Base-by-base conservation (phyloP, 805 yeast genomes). In the Sugiyamaella qingdaonensis region DNA sequence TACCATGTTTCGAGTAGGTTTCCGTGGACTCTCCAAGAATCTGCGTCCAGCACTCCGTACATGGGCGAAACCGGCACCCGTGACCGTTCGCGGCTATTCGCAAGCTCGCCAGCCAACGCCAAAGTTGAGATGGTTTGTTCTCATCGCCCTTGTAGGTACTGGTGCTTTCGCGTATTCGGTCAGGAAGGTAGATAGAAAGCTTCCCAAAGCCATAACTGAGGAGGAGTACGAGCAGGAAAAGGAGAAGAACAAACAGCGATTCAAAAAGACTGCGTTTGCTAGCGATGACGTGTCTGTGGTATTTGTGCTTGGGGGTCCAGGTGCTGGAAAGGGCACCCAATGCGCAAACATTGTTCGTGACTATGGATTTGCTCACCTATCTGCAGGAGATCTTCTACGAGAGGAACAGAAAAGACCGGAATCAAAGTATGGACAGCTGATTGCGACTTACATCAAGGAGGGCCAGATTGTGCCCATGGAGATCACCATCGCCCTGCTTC, bases 291-390 rank as follows among this genome's bases (percentile, higher is more conserved):
- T 87, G 29, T 81, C 87, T 27, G 95, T 91, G 4, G 76, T 90
- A 13, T 92, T 88, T 68, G 97, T 92, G 16, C 79, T 92, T 32
- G 99, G 99, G 43, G 98, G 98, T 2, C 98, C 98, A 4, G 98
- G 98, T 18, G 88, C 96, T 29, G 98, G 99, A 43, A 94, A 94
- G 68, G 98, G 99, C 53, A 92, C 99, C 0, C 99, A 92, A 71
- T 88, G 97, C 74, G 85, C 84, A 32, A 87, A 82, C 65, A 77
- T 92, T 53, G 97, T 92, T 43, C 71, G 78, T 18, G 88, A 90
- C 62, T 86, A 80, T 67, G 82, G 84, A 14, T 94, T 91, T 69
- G 84, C 86, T 32, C 99, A 92, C 67, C 73, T 92, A 43, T 84
- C 95, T 36, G 99, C 99, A n/a, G 99, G 99, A 46, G 99, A 92